Evolutionary conservation across 805 yeast species (phyloP).

Genomic region (Candida oleophila): DNA sequence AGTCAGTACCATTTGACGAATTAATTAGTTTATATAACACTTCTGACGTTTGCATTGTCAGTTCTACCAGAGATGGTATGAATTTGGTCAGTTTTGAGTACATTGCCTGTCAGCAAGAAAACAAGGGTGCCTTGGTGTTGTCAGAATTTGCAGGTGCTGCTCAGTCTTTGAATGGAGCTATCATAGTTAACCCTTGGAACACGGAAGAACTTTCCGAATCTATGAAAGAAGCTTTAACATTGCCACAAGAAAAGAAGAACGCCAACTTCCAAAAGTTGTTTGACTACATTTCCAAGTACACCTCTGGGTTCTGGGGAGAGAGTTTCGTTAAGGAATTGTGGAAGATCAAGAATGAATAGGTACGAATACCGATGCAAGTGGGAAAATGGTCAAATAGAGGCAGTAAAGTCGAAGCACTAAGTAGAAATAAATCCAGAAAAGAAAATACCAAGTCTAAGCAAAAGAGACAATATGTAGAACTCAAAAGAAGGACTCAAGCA

Average conservation of each 20-base stretch:
- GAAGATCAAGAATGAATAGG: constrained; percentile 24
- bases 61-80: constrained; percentile 98
- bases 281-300: constrained; percentile 85
- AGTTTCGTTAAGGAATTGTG: constrained; percentile 85
- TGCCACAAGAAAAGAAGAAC: constrained; percentile 76
- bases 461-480: too few relatives aligned
- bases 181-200: constrained; percentile 97
- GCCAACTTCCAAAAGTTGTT: constrained; percentile 82
- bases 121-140: constrained; percentile 81
- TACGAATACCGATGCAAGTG: too few relatives aligned
- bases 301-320: constrained; percentile 97
- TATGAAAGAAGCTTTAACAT: constrained; percentile 79
- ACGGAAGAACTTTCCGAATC: constrained; percentile 90
- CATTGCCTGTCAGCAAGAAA: constrained; percentile 88
- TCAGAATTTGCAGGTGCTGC: constrained; percentile 99
- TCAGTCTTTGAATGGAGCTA: constrained; percentile 90
- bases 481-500: too few relatives aligned
- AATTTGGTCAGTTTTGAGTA: constrained; percentile 94
- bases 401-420: too few relatives aligned
- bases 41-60: constrained; percentile 88
- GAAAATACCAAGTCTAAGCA: too few relatives aligned
- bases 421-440: too few relatives aligned
- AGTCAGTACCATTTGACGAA: constrained; percentile 86
- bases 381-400: too few relatives aligned
- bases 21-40: constrained; percentile 82